Conservation (phyloP, 1,139 yeast species). For the Nakaseomyces kungkrabaensis region DNA sequence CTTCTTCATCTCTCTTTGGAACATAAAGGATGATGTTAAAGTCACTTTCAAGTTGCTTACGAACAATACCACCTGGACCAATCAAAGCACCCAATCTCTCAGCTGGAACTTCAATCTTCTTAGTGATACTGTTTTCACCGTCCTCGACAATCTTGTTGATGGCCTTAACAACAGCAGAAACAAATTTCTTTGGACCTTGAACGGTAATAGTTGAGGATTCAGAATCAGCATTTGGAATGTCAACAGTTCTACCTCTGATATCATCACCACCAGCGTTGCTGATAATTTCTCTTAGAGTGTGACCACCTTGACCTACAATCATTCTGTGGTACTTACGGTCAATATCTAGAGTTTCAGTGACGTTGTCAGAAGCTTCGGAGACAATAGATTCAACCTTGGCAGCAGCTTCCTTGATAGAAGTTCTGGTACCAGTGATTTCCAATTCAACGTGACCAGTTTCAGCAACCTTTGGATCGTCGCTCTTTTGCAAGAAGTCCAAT, state of each 20-base stretch:
- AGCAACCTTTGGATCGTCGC: slow-evolving; percentile 31
- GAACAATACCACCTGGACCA: slow-evolving; percentile 73
- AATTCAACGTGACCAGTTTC: slow-evolving; percentile 44
- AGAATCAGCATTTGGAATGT: slow-evolving; percentile 65
- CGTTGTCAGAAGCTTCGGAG: slow-evolving; percentile 55
- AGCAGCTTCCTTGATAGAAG: slow-evolving; percentile 69
- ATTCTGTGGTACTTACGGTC: slow-evolving; percentile 72
- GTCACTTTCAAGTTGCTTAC: slow-evolving; percentile 64
- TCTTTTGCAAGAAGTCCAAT: slow-evolving; percentile 50
- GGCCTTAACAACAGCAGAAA: slow-evolving; percentile 55
- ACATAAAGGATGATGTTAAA: slow-evolving; percentile 54
- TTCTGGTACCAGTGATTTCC: slow-evolving; percentile 69
- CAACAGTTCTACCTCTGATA: slow-evolving; percentile 47
- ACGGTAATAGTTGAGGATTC: slow-evolving; percentile 54
- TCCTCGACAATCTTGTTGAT: slow-evolving; percentile 56
- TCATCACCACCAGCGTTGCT: slow-evolving; percentile 66
- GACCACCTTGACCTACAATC: slow-evolving; percentile 76
- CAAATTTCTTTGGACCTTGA: slow-evolving; percentile 69
- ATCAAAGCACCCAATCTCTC: slow-evolving; percentile 69
- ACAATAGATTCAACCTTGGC: slow-evolving; percentile 54
- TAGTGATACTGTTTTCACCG: slow-evolving; percentile 53
- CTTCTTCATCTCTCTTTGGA: slow-evolving; percentile 50
- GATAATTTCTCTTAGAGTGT: slow-evolving; percentile 64
- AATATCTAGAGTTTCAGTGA: slow-evolving; percentile 50
- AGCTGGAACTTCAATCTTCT: slow-evolving; percentile 52